Evolutionary conservation across 2,329 filamentous ascomycete species (phyloP), one percentile per base, ranked within the genome.

Genomic region (Verticillium albo-atrum): DNA sequence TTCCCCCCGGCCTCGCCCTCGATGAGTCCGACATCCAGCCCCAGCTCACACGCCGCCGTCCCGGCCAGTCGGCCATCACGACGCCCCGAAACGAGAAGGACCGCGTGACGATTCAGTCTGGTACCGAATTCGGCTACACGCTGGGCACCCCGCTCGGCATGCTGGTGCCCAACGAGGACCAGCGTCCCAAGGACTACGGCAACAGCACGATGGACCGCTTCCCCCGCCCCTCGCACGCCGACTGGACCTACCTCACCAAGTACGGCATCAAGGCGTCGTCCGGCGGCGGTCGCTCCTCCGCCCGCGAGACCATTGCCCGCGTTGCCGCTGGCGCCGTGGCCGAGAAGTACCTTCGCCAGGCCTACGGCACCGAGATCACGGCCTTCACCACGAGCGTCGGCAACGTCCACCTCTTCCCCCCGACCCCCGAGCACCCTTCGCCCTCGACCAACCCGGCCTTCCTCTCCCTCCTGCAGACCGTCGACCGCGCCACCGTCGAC

Each of bases 191-290:
- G 72, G 95, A 99, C 79, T 98, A 98, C 76, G 90, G 90, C 59
- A 85, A 87, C 76, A 85, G 86, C 72, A 97, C 93, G 30, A 97
- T 97, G 86, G 91, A 98, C 75, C 78, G 87, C 63, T 98, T 89
- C 82, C 95, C 95, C 4, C 85, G 95, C 56, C 95, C 94, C 35
- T 92, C 88, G 72, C 95, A 98, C 77, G 94, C 95, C 61, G 94
- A 98, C 77, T 97, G 90, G 86, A 98, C 95, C 62, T 98, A 98
- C 78, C 82, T 97, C 62, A 91, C 97, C 75, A 98, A 98, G 79
- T 99, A 99, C 74, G 94, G 94, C 60, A 88, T 96, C 67, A 96
- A 96, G 80, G 92, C 95, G 37, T 91, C 87, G 72, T 60, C 60
- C 62, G 94, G 95, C 60, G 94, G 95, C 67, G 94, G 95, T 58